Evolutionary conservation across 148 eudicot genomes (phyloP), one percentile per base, ranked within the genome.

Genomic region (Rhododendron henanense): DNA sequence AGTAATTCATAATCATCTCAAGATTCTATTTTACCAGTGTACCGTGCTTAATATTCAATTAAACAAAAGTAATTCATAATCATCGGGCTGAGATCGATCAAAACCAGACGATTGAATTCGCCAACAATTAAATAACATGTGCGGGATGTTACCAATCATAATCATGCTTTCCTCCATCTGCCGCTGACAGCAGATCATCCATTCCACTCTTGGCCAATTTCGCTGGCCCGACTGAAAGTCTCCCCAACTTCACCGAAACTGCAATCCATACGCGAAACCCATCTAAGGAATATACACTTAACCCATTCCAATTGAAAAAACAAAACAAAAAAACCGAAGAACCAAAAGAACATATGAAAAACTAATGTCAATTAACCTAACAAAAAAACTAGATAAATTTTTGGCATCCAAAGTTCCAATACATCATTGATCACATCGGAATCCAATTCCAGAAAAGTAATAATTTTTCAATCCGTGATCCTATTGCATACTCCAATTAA

Each of bases 141-240:
- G 39, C 19, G 0, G 59, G 76, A 47, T 48, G 69, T 84, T 92
- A 95, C 99, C 99, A 97, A 92, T 97, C 99, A 81, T 97, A 97
- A 84, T 97, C 99, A 85, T 97, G 91, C 90, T 97, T 97, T 67
- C 98, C 99, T 77, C 95, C 98, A 67, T 95, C 98, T 41, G 87
- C 85, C 6, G 93, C 90, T 9, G 94, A 84, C 87, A 97, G 39
- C 1, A 97, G 94, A 89, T 97, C 99, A 85, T 97, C 98, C 88
- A 95, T 86, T 63, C 98, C 95, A 88, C 88, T 88, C 87, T 89
- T 93, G 9, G 86, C 88, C 81, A 90, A 84, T 83, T 94, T 95
- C 37, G 90, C 92, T 83, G 98, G 90, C 92, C 95, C 99, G 79
- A 95, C 89, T 7, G 99, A 95, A 44, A 95, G 91, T 79, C 92